Conservation (phyloP, 768 basidiomycete species). For the Hygrocybe coccinea region DNA sequence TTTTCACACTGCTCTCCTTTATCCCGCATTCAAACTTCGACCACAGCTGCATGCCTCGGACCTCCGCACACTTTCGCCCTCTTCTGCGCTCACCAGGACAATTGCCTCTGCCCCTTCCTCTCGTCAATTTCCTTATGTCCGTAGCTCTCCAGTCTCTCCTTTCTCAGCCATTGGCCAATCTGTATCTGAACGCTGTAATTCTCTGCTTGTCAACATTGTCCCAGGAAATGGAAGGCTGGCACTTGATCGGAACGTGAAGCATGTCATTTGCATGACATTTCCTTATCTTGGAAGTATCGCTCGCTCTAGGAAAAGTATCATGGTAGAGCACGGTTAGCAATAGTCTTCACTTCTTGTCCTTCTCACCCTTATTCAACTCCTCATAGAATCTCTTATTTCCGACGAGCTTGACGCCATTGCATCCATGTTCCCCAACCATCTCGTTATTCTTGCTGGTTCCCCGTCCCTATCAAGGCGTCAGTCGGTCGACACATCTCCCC, state of each 20-base stretch:
- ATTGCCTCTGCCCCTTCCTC: conserved; percentile 50
- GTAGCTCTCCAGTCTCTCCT: conserved; percentile 25
- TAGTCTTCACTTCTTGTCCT: not conserved
- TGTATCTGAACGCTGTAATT: conserved; percentile 51
- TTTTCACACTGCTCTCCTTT: not conserved
- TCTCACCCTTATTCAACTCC: conserved; percentile 5
- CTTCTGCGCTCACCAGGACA: conserved; percentile 43
- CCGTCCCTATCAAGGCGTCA: conserved; percentile 41
- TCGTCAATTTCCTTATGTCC: conserved; percentile 60
- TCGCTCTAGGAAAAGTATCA: conserved; percentile 41
- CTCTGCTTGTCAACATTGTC: conserved; percentile 40
- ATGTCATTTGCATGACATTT: conserved; percentile 54
- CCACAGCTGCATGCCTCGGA: conserved; percentile 72
- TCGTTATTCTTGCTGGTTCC: conserved; percentile 64
- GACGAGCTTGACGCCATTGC: conserved; percentile 47
- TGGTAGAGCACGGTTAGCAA: conserved; percentile 53
- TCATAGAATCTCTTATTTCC: conserved; percentile 42
- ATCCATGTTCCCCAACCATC: conserved; percentile 50
- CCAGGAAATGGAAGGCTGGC: conserved; percentile 35
- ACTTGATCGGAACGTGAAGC: conserved; percentile 40
- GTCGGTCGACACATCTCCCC: conserved; percentile 11
- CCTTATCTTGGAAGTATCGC: conserved; percentile 45
- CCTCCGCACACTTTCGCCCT: conserved; percentile 53
- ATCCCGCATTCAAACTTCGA: conserved; percentile 5
- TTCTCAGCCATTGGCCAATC: conserved; percentile 36